A percentile compares a stretch with the other conserved stretches of the same genome.
These are phyloP conservation scores for Phytophthora sansomeana DNA, from an alignment of 352 stramenopile species.

Conservation along the genomic window DNA sequence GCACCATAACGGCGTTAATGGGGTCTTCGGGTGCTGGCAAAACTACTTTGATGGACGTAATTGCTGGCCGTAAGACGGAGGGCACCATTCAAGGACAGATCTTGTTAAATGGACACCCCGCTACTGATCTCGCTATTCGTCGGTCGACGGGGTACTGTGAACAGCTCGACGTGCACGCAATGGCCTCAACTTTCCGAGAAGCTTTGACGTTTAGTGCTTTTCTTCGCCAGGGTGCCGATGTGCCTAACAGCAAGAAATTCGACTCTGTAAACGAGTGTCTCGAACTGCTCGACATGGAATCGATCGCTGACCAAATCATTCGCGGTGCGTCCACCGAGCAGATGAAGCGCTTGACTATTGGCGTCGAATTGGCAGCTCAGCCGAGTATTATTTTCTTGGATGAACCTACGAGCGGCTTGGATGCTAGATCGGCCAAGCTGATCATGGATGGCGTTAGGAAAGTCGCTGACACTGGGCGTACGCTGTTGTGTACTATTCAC, in stretches of 20 bases:
- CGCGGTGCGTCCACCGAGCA: conserved; percentile 53
- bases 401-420: conserved; percentile 90
- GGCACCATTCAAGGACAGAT: conserved; percentile 86
- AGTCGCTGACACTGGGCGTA: conserved; percentile 70
- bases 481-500: conserved; percentile 46
- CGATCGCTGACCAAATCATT: conserved; percentile 56
- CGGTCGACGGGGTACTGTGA: conserved; percentile 33
- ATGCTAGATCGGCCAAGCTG: conserved; percentile 84
- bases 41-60: conserved; percentile 36
- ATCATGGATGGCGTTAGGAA: conserved; percentile 92
- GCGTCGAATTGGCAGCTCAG: conserved; percentile 82
- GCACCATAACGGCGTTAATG: conserved; percentile 37
- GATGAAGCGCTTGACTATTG: conserved; percentile 69
- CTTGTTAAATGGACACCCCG: conserved; percentile 88
- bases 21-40: conserved; percentile 32
- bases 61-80: conserved; percentile 83
- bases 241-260: conserved; percentile 43
- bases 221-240: conserved; percentile 50
- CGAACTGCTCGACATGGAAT: conserved; percentile 44
- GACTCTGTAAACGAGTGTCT: conserved; percentile 51
- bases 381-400: conserved; percentile 91
- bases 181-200: conserved; percentile 45
- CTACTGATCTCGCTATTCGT: conserved; percentile 48
- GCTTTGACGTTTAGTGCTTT: conserved; percentile 86
- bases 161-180: conserved; percentile 22